A percentile compares a stretch with the other conserved stretches of the same genome.
Conservation (phyloP, 345 rosid species). For the Salix caprea region DNA sequence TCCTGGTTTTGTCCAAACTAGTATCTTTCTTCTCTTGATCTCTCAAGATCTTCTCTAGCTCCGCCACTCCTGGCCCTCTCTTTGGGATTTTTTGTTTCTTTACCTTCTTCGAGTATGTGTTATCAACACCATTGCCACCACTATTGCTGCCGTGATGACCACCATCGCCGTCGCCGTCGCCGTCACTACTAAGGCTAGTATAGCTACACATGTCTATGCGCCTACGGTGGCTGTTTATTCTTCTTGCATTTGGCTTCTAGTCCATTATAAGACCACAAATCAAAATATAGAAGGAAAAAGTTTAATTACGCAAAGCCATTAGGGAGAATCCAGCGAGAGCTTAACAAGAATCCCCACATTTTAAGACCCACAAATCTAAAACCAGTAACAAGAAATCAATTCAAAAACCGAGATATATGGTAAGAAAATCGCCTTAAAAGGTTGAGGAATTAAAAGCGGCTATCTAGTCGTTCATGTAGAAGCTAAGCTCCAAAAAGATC, state of each 20-base stretch:
- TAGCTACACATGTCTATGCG: conserved; percentile 46
- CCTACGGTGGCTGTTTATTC: too few species aligned
- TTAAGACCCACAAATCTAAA: conserved; percentile 41
- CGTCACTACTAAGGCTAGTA: conserved; percentile 20
- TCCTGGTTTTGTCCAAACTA: background rate
- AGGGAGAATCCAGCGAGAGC: conserved; percentile 17
- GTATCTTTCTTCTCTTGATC: conserved; percentile 39
- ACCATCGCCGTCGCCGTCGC: background rate
- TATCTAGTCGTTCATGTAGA: conserved; percentile 35
- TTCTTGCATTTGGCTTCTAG: background rate
- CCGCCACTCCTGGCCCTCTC: conserved; percentile 85
- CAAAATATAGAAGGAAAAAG: conserved; percentile 11
- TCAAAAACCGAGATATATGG: conserved; percentile 49
- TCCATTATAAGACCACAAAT: conserved; percentile 11
- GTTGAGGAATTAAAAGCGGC: conserved; percentile 50
- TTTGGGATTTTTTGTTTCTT: conserved; percentile 44
- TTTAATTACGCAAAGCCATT: conserved; percentile 11
- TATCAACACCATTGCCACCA: conserved; percentile 17
- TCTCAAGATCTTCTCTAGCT: conserved; percentile 69
- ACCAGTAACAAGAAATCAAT: conserved; percentile 37
- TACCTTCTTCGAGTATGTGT: conserved; percentile 36
- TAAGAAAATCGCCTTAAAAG: conserved; percentile 43
- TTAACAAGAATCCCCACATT: conserved; percentile 27
- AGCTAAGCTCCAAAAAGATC: conserved; percentile 39
- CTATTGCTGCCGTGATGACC: conserved; percentile 13